These are phyloP conservation scores for Coemansia sp. DNA, from an alignment of 192 early-diverging fungal genomes.

Conservation along the genomic window DNA sequence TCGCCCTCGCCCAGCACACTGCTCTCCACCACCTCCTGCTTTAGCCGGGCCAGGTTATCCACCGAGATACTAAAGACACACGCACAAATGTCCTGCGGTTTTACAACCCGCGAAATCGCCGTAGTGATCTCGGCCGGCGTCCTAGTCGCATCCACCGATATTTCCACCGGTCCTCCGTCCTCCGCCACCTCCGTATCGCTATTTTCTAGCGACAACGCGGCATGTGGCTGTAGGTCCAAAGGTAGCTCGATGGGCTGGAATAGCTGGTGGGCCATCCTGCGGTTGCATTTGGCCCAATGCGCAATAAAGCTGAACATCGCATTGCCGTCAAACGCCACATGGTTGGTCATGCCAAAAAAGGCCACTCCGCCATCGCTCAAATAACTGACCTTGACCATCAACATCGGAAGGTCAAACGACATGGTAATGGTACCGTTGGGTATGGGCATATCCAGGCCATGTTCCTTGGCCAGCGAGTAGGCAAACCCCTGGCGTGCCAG, in stretches of 20 bases:
- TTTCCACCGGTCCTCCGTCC: constrained; percentile 13
- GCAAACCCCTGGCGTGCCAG: constrained; percentile 9
- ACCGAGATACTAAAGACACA: constrained; percentile 21
- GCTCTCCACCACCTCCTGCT: constrained; percentile 12
- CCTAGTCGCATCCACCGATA: constrained; percentile 25
- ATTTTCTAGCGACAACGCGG: not conserved
- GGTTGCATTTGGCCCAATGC: constrained; percentile 32
- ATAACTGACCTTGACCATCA: constrained; percentile 39
- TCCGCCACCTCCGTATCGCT: not conserved
- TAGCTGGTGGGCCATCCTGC: not conserved
- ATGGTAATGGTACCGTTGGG: constrained; percentile 18
- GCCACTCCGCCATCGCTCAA: constrained; percentile 26
- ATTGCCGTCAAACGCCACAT: constrained; percentile 44
- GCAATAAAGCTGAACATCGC: constrained; percentile 37
- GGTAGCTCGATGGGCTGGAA: constrained; percentile 3
- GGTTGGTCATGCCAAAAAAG: constrained; percentile 30
- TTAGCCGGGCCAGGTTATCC: not conserved
- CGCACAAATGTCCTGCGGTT: not conserved
- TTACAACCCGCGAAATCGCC: constrained; percentile 3
- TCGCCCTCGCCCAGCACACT: constrained; percentile 15
- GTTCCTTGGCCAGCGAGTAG: constrained; percentile 10
- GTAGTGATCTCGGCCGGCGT: constrained; percentile 4
- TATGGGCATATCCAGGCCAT: constrained; percentile 16
- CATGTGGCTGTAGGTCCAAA: constrained; percentile 1
- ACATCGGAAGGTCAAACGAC: constrained; percentile 13